Evolutionary conservation across 73 alveolate genomes (phyloP).

Genomic region (Tetrahymena malaccensis): DNA sequence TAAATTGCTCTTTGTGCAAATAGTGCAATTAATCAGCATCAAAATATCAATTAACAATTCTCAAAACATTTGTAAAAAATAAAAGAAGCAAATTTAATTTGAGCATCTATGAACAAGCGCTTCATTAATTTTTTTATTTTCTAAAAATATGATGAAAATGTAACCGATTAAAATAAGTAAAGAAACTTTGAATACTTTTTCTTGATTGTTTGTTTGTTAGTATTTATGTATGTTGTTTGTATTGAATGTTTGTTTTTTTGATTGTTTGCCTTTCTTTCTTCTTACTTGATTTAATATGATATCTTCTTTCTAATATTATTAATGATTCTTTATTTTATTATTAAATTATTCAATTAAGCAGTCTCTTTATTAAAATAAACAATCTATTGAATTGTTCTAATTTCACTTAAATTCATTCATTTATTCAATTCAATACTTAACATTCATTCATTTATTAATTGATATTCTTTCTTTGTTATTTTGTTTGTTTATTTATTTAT

Average conservation of each 20-base stretch:
- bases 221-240: background rate
- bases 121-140: background rate
- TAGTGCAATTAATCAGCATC: no score
- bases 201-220: background rate
- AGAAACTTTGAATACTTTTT: background rate
- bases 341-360: background rate
- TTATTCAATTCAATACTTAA: background rate
- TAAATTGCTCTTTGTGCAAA: background rate
- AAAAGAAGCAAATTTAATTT: no score
- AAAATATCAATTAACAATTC: no score
- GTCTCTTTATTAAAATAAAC: background rate
- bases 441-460: background rate
- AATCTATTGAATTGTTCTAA: background rate
- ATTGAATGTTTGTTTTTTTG: background rate
- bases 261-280: background rate
- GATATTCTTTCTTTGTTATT: no score
- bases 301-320: background rate
- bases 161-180: background rate
- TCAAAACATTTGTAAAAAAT: no score
- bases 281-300: background rate
- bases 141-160: background rate
- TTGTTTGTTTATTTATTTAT: background rate
- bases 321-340: background rate
- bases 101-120: background rate
- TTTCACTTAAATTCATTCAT: background rate